These are phyloP conservation scores for Tricholoma sp. DNA, from an alignment of 768 basidiomycete species.

Conservation along the genomic window DNA sequence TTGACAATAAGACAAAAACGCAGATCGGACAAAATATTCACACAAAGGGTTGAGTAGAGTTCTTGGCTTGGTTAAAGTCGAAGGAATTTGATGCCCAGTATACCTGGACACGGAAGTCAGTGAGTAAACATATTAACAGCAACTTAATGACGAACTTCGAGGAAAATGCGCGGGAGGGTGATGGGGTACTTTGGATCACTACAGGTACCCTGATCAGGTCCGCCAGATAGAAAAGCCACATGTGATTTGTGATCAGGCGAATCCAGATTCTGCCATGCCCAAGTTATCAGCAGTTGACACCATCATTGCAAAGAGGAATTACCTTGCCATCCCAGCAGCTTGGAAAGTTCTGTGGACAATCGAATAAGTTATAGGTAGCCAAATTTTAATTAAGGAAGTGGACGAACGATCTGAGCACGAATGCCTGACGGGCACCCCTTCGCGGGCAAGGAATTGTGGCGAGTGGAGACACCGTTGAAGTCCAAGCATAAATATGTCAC, in stretches of 20 bases:
- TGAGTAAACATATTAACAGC: neutral
- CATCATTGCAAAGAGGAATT: neutral
- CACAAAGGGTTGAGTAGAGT: constrained; percentile 48
- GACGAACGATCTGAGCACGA: constrained; percentile 46
- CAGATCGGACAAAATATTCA: constrained; percentile 21
- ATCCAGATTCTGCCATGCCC: constrained; percentile 34
- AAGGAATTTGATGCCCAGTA: constrained; percentile 40
- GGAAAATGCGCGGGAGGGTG: constrained; percentile 44
- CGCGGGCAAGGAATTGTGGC: constrained; percentile 34
- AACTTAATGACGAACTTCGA: constrained; percentile 34
- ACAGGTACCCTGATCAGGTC: constrained; percentile 46
- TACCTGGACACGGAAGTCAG: constrained; percentile 24
- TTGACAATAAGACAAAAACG: neutral
- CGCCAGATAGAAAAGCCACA: constrained; percentile 41
- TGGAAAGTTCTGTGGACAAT: constrained; percentile 37
- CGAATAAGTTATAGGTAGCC: neutral
- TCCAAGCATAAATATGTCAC: constrained; percentile 45
- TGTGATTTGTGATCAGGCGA: constrained; percentile 50
- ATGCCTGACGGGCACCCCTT: constrained; percentile 40
- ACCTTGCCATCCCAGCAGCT: constrained; percentile 57
- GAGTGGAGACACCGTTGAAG: constrained; percentile 36
- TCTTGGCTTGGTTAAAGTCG: constrained; percentile 35
- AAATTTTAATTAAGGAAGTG: neutral
- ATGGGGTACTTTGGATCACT: constrained; percentile 41
- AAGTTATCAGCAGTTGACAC: neutral